These are phyloP conservation scores for Paramecium pentaurelia DNA, from an alignment of 73 alveolate species.

Conservation along the genomic window DNA sequence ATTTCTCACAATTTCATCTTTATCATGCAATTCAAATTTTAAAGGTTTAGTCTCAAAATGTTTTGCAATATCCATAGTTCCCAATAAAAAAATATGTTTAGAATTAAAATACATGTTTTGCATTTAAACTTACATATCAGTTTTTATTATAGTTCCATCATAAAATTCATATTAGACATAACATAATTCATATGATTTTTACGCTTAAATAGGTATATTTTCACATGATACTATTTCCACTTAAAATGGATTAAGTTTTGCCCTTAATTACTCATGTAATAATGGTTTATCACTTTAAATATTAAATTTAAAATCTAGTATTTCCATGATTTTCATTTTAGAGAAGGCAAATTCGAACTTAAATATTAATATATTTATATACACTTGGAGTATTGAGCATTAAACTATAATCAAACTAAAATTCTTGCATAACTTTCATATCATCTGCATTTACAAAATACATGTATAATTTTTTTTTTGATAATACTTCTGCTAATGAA, in stretches of 20 bases:
- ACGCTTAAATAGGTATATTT: slow-evolving; percentile 42
- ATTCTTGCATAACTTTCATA: slow-evolving; percentile 42
- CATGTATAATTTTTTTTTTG: slow-evolving; percentile 25
- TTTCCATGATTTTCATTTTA: slow-evolving; percentile 47
- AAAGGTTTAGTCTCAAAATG: not conserved
- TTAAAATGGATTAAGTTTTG: slow-evolving; percentile 30
- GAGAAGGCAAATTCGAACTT: slow-evolving; percentile 14
- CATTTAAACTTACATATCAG: slow-evolving; percentile 30
- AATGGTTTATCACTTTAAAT: slow-evolving; percentile 47
- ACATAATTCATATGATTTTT: slow-evolving; percentile 55
- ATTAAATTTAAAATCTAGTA: slow-evolving; percentile 43
- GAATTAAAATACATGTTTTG: slow-evolving; percentile 31
- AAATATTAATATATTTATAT: not conserved
- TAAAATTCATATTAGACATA: slow-evolving; percentile 35
- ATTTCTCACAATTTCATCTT: slow-evolving; percentile 52
- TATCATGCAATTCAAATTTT: slow-evolving; percentile 56
- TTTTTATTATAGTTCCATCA: slow-evolving; percentile 35
- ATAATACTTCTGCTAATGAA: slow-evolving; percentile 17
- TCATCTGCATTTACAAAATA: slow-evolving; percentile 61
- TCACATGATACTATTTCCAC: slow-evolving; percentile 45
- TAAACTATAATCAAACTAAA: slow-evolving; percentile 43
- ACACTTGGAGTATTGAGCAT: not conserved
- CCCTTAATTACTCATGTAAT: not conserved
- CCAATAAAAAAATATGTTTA: slow-evolving; percentile 42
- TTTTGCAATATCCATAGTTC: not conserved